Percentiles rank a stretch among this genome's conserved stretches.
Conservation (phyloP, 169 alveolate species). For the Eimeria sp. region DNA sequence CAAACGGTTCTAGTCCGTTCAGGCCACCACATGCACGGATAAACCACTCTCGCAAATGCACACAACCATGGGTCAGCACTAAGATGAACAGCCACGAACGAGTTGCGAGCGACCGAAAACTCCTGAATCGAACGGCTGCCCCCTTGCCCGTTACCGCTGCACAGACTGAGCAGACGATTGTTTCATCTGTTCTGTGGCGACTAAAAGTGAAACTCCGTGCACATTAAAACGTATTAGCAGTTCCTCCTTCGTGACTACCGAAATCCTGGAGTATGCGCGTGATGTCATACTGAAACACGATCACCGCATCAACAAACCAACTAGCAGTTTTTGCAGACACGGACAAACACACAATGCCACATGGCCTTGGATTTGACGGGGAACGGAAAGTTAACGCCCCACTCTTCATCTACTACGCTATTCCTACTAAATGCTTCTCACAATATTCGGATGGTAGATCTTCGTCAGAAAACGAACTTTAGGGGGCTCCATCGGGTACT, state of each 20-base stretch:
- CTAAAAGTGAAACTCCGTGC: background rate
- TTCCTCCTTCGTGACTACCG: background rate
- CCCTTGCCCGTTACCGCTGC: background rate
- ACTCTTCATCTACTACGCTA: too few relatives aligned
- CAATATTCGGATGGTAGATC: constrained; percentile 99
- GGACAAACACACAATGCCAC: background rate
- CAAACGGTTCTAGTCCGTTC: background rate
- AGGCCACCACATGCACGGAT: background rate
- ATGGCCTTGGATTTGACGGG: background rate
- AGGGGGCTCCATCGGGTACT: constrained; percentile 99
- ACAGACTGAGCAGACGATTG: background rate
- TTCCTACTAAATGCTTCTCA: constrained; percentile 47
- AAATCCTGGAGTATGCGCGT: background rate
- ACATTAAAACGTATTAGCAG: background rate
- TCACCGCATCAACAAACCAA: background rate
- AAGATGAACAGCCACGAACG: background rate
- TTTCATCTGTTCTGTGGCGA: background rate
- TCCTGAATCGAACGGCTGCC: background rate
- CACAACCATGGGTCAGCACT: background rate
- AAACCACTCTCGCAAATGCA: background rate
- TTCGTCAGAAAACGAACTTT: constrained; percentile 97
- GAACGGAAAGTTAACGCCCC: too few relatives aligned
- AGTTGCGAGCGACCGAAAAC: background rate
- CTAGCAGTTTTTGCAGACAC: background rate
- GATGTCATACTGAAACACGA: background rate